These are phyloP conservation scores for Limnanthes douglasii DNA, from an alignment of 345 rosid species.

Conservation along the genomic window DNA sequence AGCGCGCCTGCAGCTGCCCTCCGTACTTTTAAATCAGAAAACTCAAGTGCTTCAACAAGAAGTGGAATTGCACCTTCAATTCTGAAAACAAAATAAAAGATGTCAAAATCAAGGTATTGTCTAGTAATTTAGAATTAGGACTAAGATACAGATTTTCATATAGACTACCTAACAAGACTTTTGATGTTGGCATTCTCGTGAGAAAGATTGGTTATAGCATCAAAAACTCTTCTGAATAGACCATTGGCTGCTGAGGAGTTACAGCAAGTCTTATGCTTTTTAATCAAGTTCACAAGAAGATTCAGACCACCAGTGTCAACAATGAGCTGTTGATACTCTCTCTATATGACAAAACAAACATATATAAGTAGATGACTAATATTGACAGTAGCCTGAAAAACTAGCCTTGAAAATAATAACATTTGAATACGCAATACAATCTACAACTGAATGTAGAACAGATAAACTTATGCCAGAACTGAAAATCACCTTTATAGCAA, in stretches of 20 bases:
- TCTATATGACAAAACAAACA: slow-evolving; percentile 18
- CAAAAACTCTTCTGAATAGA: slow-evolving; percentile 60
- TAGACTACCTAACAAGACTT: slow-evolving; percentile 37
- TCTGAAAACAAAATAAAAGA: slow-evolving; percentile 19
- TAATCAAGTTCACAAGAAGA: slow-evolving; percentile 37
- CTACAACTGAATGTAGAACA: neutral
- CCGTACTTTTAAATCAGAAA: slow-evolving; percentile 44
- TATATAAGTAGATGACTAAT: neutral
- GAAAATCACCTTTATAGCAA: slow-evolving; percentile 31
- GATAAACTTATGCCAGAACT: too few relatives aligned
- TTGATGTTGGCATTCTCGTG: slow-evolving; percentile 59
- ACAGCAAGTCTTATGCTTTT: slow-evolving; percentile 19
- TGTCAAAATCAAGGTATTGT: slow-evolving; percentile 1
- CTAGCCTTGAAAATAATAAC: neutral
- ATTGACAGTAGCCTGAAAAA: neutral
- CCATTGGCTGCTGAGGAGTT: too few relatives aligned
- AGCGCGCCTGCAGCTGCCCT: slow-evolving; percentile 74
- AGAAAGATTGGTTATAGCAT: slow-evolving; percentile 56
- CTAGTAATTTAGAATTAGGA: neutral
- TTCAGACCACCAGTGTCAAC: slow-evolving; percentile 60
- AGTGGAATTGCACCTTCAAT: slow-evolving; percentile 60
- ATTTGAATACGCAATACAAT: neutral
- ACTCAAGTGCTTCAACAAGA: slow-evolving; percentile 51
- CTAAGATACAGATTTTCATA: neutral
- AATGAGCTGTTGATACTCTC: slow-evolving; percentile 53